Conservation (phyloP, 2,329 filamentous ascomycete species). For the Leptographium procerum region DNA sequence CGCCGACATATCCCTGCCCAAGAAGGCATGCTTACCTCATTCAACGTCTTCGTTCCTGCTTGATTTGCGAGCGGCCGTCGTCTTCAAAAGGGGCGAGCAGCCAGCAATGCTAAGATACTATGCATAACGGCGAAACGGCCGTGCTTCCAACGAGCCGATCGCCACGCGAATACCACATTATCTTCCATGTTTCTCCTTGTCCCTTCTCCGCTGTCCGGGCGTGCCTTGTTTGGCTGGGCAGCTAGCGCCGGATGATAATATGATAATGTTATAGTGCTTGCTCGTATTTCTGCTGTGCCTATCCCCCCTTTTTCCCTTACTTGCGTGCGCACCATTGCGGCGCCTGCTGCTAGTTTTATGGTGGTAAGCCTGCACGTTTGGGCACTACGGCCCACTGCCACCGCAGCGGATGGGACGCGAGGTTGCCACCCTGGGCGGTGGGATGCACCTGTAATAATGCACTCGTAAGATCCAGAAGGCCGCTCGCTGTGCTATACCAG, state of each 20-base stretch:
- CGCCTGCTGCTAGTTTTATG: not conserved
- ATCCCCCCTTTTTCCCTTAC: not conserved
- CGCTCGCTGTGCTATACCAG: not conserved
- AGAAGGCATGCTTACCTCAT: not conserved
- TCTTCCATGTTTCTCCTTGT: not conserved
- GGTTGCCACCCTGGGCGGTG: not conserved
- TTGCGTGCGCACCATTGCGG: not conserved
- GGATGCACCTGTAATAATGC: not conserved
- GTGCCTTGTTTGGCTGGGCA: not conserved
- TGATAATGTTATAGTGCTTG: not conserved
- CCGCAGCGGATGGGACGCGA: not conserved
- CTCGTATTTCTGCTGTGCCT: not conserved
- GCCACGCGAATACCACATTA: not conserved
- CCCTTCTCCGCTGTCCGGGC: not conserved
- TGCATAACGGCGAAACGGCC: not conserved
- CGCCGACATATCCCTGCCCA: no score
- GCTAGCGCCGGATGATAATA: not conserved
- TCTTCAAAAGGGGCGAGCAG: not conserved
- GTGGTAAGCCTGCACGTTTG: not conserved
- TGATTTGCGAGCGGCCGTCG: not conserved
- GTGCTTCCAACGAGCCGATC: not conserved
- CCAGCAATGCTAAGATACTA: no score
- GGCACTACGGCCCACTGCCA: not conserved
- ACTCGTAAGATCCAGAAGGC: not conserved
- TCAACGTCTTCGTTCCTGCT: not conserved